Evolutionary conservation across 1,284 basidiomycete genomes (phyloP), one percentile per base, ranked within the genome.

Genomic region (Rugosomyces carneus): DNA sequence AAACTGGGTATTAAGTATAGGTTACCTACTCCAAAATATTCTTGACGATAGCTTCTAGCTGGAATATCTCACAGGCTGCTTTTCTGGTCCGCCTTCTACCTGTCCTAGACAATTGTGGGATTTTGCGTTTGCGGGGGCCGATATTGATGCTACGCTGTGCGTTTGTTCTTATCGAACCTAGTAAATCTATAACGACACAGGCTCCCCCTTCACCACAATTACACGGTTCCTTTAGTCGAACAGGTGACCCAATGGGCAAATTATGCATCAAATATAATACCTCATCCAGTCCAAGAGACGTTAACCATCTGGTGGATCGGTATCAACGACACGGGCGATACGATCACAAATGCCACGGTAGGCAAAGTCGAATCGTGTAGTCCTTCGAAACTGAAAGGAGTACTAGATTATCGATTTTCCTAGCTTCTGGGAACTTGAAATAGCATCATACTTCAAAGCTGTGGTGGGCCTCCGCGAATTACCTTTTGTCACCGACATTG

Each of bases 251-350:
- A 78, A 56, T 78, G 72, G 71, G 59, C 57, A 6, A 53, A 57
- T 3, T 75, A 67, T 52, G 76, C 70, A 0, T 64, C 72, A 2
- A 53, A 64, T 21, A 60, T 73, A 18, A 57, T 78, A 6, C 72
- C 75, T 2, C 72, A 72, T 53, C 71, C 71, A 5, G 39, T 57
- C 0, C 59, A 54, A 21, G 57, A 71, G 46, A 76, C 76, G 0
- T 55, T 78, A 26, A 72, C 73, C 2, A 64, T 68, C 1, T 80
- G 76, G 76, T 80, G 75, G 73, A 78, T 78, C 47, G 76, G 76
- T 4, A 78, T 78, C 42, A 78, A 78, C 56, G 76, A 78, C 53
- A 76, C 75, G 0, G 73, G 75, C 2, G 76, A 78, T 55, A 69
- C 71, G 1, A 46, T 69, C n/a, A 58, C 58, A 37, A 76, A 75